phyloP scores from a whole-genome alignment of 2,329 filamentous ascomycete species.

The Aspergillus neotritici region DNA sequence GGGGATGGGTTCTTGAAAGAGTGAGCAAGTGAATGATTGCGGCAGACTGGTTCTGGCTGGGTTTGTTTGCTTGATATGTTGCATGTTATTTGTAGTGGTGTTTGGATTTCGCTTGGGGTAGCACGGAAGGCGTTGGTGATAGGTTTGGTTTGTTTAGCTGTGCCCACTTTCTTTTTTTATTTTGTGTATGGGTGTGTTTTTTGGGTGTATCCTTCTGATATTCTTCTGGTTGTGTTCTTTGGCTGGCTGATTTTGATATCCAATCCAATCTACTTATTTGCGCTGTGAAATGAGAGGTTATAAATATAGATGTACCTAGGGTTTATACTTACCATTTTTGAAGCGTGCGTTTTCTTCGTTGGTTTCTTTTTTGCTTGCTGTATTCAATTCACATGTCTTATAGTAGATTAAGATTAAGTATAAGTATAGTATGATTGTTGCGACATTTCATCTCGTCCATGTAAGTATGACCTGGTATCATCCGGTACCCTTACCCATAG shows the following conservation, averaged over 20 bases:
- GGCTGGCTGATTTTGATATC: too few species aligned
- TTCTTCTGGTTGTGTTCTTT: too few species aligned
- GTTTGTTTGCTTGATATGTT: constrained; percentile 1
- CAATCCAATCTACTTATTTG: too few species aligned
- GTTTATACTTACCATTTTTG: too few species aligned
- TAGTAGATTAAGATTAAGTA: constrained; percentile 16
- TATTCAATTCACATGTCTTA: constrained; percentile 13
- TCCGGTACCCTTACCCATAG: not conserved
- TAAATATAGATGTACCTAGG: too few species aligned
- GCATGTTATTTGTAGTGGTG: not conserved
- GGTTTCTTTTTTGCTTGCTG: not conserved
- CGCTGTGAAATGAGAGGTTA: too few species aligned
- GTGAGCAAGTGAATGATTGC: too few species aligned
- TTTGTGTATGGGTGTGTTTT: too few species aligned
- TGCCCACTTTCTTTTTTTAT: too few species aligned
- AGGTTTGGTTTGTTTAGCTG: not conserved
- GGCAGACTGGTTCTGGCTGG: not conserved
- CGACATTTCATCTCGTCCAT: not conserved
- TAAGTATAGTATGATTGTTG: constrained; percentile 15
- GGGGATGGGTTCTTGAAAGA: constrained; percentile 35
- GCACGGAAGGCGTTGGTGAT: not conserved
- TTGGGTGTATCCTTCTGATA: too few species aligned
- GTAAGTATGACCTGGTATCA: not conserved
- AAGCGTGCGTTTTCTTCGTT: constrained; percentile 2
- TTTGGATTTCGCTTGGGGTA: not conserved